Conservation (phyloP, 106 monocot species). For the Dendrobium officinale region DNA sequence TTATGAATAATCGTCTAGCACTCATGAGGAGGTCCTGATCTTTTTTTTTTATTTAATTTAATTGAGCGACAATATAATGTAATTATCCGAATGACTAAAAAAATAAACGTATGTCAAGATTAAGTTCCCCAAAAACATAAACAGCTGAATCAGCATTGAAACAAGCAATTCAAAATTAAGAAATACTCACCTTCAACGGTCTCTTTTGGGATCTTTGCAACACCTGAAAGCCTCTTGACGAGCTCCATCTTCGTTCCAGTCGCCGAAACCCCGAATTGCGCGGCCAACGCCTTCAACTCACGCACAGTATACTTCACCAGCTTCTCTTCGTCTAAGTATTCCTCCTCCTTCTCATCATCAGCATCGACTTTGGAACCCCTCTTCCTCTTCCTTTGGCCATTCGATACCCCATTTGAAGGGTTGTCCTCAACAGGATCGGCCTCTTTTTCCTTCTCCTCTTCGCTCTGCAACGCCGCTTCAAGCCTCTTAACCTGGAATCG, state of each 20-base stretch:
- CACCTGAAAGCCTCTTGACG: slow-evolving; percentile 37
- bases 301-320: slow-evolving; percentile 32
- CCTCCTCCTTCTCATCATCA: not conserved
- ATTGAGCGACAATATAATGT: not conserved
- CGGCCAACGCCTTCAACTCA: slow-evolving; percentile 34
- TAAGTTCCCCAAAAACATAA: not conserved
- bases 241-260: slow-evolving; percentile 49
- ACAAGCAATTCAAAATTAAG: not conserved
- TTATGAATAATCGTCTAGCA: not conserved
- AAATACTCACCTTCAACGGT: slow-evolving; percentile 1
- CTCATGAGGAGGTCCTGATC: not conserved
- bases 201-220: slow-evolving; percentile 13
- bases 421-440: not conserved
- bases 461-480: slow-evolving; percentile 34
- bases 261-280: slow-evolving; percentile 24
- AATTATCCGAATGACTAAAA: not conserved
- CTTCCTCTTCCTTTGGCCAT: slow-evolving; percentile 26
- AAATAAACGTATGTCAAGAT: not conserved
- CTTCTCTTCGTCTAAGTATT: slow-evolving; percentile 17
- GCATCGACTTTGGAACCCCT: slow-evolving; percentile 5
- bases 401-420: not conserved
- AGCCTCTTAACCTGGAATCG: slow-evolving; percentile 43
- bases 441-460: slow-evolving; percentile 27
- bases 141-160: not conserved
- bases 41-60: not conserved